Evolutionary conservation across 768 basidiomycete genomes (phyloP).

Genomic region (Psilocybe tampanensis): DNA sequence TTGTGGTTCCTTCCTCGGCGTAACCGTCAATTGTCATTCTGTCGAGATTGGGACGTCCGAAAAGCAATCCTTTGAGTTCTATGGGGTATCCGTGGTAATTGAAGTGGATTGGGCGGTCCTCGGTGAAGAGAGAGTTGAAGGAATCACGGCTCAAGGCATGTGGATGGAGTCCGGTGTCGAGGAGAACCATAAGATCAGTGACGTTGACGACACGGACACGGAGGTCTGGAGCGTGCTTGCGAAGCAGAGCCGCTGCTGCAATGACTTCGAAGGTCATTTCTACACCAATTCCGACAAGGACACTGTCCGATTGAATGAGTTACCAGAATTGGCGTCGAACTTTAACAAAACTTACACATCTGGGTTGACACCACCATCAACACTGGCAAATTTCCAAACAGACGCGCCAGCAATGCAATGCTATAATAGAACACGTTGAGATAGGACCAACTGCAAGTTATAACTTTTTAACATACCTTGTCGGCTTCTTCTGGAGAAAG

Average conservation of each 20-base stretch:
- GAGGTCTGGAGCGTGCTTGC: slow-evolving; percentile 66
- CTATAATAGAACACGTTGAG: slow-evolving; percentile 10
- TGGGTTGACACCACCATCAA: slow-evolving; percentile 69
- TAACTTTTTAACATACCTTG: slow-evolving; percentile 10
- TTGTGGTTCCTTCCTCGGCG: slow-evolving; percentile 77
- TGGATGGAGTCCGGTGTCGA: slow-evolving; percentile 69
- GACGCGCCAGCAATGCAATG: slow-evolving; percentile 90
- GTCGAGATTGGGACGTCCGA: slow-evolving; percentile 51
- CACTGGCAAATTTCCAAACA: slow-evolving; percentile 83
- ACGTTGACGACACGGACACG: slow-evolving; percentile 89
- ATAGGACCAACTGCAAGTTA: slow-evolving; percentile 18
- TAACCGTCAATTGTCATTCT: slow-evolving; percentile 65
- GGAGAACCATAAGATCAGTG: slow-evolving; percentile 86
- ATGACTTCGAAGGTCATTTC: slow-evolving; percentile 91
- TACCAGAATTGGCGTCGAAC: too few relatives aligned
- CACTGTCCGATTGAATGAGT: slow-evolving; percentile 46
- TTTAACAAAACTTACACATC: slow-evolving; percentile 60
- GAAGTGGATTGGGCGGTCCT: slow-evolving; percentile 68
- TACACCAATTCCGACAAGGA: slow-evolving; percentile 85
- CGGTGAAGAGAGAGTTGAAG: slow-evolving; percentile 75
- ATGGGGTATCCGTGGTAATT: slow-evolving; percentile 86
- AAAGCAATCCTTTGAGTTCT: slow-evolving; percentile 68
- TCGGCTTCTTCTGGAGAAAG: slow-evolving; percentile 76
- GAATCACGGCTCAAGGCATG: slow-evolving; percentile 65
- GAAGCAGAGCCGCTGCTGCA: slow-evolving; percentile 80